These are phyloP conservation scores for Chalciporus pseudorubinellus DNA, from an alignment of 768 basidiomycete species.

Conservation along the genomic window DNA sequence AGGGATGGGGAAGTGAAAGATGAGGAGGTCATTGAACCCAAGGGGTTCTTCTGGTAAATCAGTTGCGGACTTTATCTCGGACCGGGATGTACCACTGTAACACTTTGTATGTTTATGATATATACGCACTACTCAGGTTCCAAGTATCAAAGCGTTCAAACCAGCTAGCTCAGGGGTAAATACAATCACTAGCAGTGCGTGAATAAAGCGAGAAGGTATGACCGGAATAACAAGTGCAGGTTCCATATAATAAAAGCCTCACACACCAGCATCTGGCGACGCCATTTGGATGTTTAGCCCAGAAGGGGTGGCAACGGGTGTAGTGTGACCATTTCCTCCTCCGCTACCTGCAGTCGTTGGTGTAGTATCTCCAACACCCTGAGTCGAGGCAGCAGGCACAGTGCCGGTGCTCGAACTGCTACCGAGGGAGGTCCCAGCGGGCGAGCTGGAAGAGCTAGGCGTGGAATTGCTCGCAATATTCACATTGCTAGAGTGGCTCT, in stretches of 20 bases:
- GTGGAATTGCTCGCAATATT: not conserved
- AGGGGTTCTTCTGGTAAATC: conserved; percentile 52
- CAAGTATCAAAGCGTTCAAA: not conserved
- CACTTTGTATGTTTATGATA: not conserved
- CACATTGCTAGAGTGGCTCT: not conserved
- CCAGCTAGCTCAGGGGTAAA: not conserved
- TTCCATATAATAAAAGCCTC: not conserved
- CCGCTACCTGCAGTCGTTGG: not conserved
- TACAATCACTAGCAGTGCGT: not conserved
- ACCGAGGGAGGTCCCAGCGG: not conserved
- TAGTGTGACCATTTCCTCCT: too few species aligned
- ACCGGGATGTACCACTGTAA: not conserved
- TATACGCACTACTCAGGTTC: too few species aligned
- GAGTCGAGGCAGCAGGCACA: not conserved
- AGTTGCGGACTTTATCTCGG: not conserved
- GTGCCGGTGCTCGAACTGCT: not conserved
- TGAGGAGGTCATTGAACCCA: conserved; percentile 42
- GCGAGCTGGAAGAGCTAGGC: not conserved
- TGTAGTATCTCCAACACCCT: not conserved
- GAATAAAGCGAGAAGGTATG: not conserved
- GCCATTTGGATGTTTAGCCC: not conserved
- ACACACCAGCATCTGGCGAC: not conserved
- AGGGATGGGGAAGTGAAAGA: conserved; percentile 63
- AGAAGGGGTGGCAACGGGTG: not conserved
- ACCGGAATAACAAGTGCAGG: not conserved